Evolutionary conservation across 208 protist genomes (phyloP).

Genomic region (Kentomonas sorsogonicus): DNA sequence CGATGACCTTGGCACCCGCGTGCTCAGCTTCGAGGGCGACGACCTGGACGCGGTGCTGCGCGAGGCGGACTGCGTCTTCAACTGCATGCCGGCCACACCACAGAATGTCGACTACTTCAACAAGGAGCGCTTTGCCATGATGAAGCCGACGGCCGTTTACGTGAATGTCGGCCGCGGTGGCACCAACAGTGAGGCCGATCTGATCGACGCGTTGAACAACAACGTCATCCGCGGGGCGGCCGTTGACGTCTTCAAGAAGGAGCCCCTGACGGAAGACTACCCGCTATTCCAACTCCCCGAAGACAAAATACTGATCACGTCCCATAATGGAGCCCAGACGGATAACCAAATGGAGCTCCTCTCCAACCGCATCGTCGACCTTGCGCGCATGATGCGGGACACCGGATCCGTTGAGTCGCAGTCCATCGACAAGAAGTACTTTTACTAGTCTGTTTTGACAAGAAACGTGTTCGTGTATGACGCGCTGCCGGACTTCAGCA

Average conservation of each 20-base stretch:
- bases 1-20: conserved; percentile 20
- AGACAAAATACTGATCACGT: conserved; percentile 33
- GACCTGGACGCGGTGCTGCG: conserved; percentile 28
- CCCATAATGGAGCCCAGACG: conserved; percentile 16
- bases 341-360: background rate
- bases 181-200: conserved; percentile 41
- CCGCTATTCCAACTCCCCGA: conserved; percentile 33
- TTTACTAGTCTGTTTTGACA: background rate
- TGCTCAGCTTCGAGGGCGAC: conserved; percentile 13
- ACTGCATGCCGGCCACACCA: conserved; percentile 36
- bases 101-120: conserved; percentile 46
- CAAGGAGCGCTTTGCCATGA: conserved; percentile 31
- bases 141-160: conserved; percentile 49
- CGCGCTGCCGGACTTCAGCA: background rate
- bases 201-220: conserved; percentile 22
- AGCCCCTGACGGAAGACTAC: conserved; percentile 39
- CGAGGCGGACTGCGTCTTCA: conserved; percentile 49
- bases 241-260: conserved; percentile 55
- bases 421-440: conserved; percentile 2
- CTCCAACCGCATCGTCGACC: background rate
- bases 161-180: conserved; percentile 57
- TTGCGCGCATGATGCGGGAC: background rate
- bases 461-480: background rate
- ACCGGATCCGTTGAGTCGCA: background rate
- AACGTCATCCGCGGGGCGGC: conserved; percentile 35